phyloP scores from a whole-genome alignment of 805 yeast species.

The Saccharomyces kudriavzevii region DNA sequence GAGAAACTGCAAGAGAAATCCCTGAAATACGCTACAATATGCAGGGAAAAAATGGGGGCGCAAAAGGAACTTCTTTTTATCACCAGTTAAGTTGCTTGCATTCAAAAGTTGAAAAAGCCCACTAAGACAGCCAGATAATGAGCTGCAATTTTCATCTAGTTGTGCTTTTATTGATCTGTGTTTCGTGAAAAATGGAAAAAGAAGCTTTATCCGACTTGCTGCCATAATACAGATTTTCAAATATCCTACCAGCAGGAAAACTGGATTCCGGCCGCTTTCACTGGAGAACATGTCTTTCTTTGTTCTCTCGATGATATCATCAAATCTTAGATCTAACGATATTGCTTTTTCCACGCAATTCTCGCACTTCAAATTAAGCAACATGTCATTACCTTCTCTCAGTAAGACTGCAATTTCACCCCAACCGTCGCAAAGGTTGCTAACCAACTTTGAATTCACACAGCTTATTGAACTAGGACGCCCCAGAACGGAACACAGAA shows the following conservation, averaged over 20 bases:
- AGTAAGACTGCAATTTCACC: conserved; percentile 8
- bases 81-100: conserved; percentile 2
- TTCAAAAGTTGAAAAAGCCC: conserved; percentile 4
- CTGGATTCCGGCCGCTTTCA: not conserved
- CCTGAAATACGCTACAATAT: conserved; percentile 10
- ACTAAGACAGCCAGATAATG: conserved; percentile 2
- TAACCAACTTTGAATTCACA: conserved; percentile 3
- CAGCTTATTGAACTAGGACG: conserved; percentile 9
- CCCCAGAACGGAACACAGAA: conserved; percentile 8
- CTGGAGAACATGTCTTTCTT: conserved; percentile 1
- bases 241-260: conserved; percentile 1
- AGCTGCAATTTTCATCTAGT: conserved; percentile 9
- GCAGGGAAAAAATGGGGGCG: conserved; percentile 10
- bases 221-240: conserved; percentile 8
- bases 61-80: conserved; percentile 1
- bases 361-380: conserved; percentile 3
- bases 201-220: conserved; percentile 5
- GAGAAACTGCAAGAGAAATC: conserved; percentile 8
- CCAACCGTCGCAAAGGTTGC: conserved; percentile 7
- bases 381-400: conserved; percentile 6
- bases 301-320: conserved; percentile 5
- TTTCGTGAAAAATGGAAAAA: conserved; percentile 7
- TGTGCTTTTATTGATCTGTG: conserved; percentile 5
- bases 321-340: conserved; percentile 5
- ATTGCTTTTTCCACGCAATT: conserved; percentile 7